Percentiles rank a stretch among this genome's conserved stretches.
These are phyloP conservation scores for Globisporangium cederbergense DNA, from an alignment of 352 stramenopile species.

Conservation along the genomic window DNA sequence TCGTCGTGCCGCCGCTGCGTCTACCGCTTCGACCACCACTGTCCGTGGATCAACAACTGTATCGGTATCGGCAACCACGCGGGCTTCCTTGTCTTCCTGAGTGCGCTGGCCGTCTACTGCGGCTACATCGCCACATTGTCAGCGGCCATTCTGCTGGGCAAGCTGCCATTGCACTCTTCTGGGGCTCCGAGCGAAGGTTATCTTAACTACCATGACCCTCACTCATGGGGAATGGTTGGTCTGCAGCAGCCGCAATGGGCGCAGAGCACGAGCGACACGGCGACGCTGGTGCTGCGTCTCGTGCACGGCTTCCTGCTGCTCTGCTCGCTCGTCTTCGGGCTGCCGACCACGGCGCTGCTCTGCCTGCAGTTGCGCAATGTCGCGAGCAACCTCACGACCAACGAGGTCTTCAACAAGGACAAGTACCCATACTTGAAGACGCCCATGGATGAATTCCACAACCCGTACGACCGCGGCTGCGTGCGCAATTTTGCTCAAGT, in stretches of 20 bases:
- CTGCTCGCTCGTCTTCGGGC: conserved; percentile 57
- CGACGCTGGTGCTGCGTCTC: conserved; percentile 43
- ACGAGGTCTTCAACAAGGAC: conserved; percentile 89
- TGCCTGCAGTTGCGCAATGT: conserved; percentile 73
- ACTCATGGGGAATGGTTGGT: not conserved
- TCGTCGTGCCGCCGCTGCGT: conserved; percentile 75
- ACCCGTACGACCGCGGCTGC: conserved; percentile 70
- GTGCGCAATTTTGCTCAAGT: conserved; percentile 56
- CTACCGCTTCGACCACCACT: conserved; percentile 83
- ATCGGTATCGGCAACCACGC: conserved; percentile 70
- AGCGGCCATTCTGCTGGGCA: conserved; percentile 41
- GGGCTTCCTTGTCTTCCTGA: conserved; percentile 72
- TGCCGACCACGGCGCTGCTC: conserved; percentile 62
- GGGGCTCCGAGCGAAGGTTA: conserved; percentile 14
- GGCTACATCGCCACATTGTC: conserved; percentile 42
- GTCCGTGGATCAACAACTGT: conserved; percentile 87
- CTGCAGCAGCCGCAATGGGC: conserved; percentile 14
- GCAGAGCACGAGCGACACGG: conserved; percentile 15
- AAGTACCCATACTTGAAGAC: conserved; percentile 86
- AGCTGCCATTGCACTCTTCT: conserved; percentile 36
- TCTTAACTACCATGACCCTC: not conserved
- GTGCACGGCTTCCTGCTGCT: conserved; percentile 56
- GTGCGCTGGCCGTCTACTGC: conserved; percentile 47
- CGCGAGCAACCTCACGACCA: conserved; percentile 69
- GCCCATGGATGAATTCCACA: conserved; percentile 72